These are phyloP conservation scores for Bryoerythrophyllum caledonicum DNA, from an alignment of 225 moss, liverwort and hornwort genomes.

Conservation along the genomic window DNA sequence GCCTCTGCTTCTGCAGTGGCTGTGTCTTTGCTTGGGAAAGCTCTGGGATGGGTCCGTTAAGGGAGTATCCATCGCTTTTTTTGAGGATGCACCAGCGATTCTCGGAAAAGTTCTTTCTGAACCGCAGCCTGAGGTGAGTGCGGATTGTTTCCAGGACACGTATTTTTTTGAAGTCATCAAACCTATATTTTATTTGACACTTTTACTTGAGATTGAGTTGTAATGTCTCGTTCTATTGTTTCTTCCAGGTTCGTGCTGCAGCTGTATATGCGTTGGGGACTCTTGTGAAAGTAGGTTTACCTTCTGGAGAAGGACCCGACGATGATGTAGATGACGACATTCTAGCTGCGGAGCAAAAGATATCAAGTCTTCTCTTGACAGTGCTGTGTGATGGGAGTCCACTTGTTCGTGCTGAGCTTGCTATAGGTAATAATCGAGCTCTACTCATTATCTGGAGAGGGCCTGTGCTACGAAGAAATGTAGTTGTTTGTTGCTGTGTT, in stretches of 20 bases:
- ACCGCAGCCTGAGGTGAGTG: slow-evolving; percentile 76
- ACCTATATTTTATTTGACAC: neutral
- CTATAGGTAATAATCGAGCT: slow-evolving; percentile 48
- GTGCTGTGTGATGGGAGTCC: slow-evolving; percentile 81
- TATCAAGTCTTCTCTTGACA: slow-evolving; percentile 58
- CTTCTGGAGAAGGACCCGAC: slow-evolving; percentile 29
- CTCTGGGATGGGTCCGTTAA: slow-evolving; percentile 73
- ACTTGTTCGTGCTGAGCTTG: slow-evolving; percentile 81
- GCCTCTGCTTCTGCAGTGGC: slow-evolving; percentile 76
- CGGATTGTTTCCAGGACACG: neutral
- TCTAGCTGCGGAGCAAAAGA: slow-evolving; percentile 57
- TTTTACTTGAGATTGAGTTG: neutral
- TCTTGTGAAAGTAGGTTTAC: slow-evolving; percentile 47
- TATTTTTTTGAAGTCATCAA: neutral
- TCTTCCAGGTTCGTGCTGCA: slow-evolving; percentile 73
- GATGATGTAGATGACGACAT: slow-evolving; percentile 66
- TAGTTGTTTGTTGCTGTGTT: slow-evolving; percentile 5
- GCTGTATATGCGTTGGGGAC: slow-evolving; percentile 78
- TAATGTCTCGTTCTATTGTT: neutral
- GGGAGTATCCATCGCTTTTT: slow-evolving; percentile 58
- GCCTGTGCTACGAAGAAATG: neutral
- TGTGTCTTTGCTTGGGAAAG: slow-evolving; percentile 81
- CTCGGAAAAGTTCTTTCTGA: slow-evolving; percentile 68
- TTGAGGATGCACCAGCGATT: slow-evolving; percentile 55
- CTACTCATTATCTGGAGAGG: neutral